Percentiles rank a stretch among this genome's conserved stretches.
These are phyloP conservation scores for Elaeis guineensis DNA, from an alignment of 176 grass and related monocot genomes.

Conservation along the genomic window DNA sequence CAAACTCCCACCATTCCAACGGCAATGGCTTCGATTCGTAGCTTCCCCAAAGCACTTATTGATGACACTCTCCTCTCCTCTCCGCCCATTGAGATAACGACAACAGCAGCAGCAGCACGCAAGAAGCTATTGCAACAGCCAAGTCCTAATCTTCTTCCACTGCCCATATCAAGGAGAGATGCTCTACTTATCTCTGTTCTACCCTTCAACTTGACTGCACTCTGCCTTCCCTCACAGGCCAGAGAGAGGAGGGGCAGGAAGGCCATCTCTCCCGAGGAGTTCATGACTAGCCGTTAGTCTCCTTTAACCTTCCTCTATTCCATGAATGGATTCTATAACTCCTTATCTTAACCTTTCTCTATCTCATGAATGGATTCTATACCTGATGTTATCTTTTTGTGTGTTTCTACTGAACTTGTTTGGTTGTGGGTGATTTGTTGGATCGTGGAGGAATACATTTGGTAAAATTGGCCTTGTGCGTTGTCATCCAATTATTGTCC, in stretches of 20 bases:
- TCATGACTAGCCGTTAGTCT: constrained; percentile 18
- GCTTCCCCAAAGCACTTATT: constrained; percentile 1
- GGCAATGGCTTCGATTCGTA: constrained; percentile 1
- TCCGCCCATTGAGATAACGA: too few species aligned
- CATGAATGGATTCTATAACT: too few species aligned
- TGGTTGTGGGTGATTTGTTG: too few species aligned
- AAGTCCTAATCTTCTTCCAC: background rate
- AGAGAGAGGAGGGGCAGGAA: constrained; percentile 23
- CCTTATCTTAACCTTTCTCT: too few species aligned
- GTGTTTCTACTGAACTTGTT: too few species aligned
- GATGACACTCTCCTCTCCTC: background rate
- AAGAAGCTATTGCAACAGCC: background rate
- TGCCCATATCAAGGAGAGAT: constrained; percentile 6
- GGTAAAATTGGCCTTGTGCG: too few species aligned
- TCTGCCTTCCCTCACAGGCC: constrained; percentile 7
- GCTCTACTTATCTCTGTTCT: constrained; percentile 5
- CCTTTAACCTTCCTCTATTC: too few species aligned
- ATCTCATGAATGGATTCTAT: too few species aligned
- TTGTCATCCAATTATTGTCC: too few species aligned
- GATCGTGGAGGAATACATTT: too few species aligned
- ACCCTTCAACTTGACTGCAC: constrained; percentile 1
- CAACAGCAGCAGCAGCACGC: background rate
- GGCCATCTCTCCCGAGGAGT: constrained; percentile 18
- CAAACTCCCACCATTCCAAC: background rate
- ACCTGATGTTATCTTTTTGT: too few species aligned